Percentiles rank a stretch among this genome's conserved stretches.
Evolutionary conservation across 768 basidiomycete genomes (phyloP).

Genomic region (Boletus rubroflammeus): DNA sequence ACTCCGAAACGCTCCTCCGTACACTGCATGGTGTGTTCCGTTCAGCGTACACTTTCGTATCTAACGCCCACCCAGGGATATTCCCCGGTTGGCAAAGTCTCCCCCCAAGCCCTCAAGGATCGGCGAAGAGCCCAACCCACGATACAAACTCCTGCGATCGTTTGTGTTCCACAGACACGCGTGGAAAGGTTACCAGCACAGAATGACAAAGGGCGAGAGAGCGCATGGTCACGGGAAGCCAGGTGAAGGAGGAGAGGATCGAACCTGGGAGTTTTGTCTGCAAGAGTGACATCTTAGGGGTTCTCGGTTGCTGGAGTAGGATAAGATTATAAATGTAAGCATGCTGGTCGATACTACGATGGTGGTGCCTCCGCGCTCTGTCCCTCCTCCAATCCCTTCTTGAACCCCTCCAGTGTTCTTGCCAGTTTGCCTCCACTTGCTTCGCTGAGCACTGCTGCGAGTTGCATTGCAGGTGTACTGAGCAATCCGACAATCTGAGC

Average conservation of each 20-base stretch:
- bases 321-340: slow-evolving; percentile 8
- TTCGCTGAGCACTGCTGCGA: slow-evolving; percentile 66
- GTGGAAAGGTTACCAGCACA: slow-evolving; percentile 88
- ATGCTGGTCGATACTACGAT: slow-evolving; percentile 17
- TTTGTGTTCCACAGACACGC: slow-evolving; percentile 67
- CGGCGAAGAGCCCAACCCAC: slow-evolving; percentile 54
- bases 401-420: slow-evolving; percentile 72
- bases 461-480: slow-evolving; percentile 67
- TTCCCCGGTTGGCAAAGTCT: slow-evolving; percentile 70
- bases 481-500: slow-evolving; percentile 85
- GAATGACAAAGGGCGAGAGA: slow-evolving; percentile 90
- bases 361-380: slow-evolving; percentile 22
- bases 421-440: slow-evolving; percentile 67
- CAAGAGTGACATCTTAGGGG: slow-evolving; percentile 15
- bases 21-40: slow-evolving; percentile 71
- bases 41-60: slow-evolving; percentile 6
- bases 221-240: slow-evolving; percentile 62
- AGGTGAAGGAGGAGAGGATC: slow-evolving; percentile 71
- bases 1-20: slow-evolving; percentile 80
- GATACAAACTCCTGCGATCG: slow-evolving; percentile 69
- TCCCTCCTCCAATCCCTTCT: slow-evolving; percentile 58
- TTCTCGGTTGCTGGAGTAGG: not conserved
- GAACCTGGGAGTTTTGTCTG: slow-evolving; percentile 86
- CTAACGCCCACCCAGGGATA: slow-evolving; percentile 49
- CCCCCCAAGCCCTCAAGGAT: slow-evolving; percentile 53